Percentiles rank a stretch among this genome's conserved stretches.
These are phyloP conservation scores for Aspergillus bridgeri DNA, from an alignment of 495 filamentous ascomycete genomes.

Conservation along the genomic window DNA sequence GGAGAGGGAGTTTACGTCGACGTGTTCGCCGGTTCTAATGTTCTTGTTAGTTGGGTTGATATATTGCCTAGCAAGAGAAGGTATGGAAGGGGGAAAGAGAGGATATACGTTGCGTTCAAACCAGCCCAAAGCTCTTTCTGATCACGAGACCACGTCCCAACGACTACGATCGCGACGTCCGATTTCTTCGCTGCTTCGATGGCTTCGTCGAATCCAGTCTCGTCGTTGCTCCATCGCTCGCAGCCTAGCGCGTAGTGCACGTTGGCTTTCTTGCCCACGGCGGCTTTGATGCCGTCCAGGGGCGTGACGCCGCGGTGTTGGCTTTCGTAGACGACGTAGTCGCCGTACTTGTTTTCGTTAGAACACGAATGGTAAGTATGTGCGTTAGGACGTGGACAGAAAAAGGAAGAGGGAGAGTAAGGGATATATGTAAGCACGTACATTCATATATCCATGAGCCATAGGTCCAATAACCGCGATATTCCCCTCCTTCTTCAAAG, in stretches of 20 bases:
- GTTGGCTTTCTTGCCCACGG: conserved; percentile 48
- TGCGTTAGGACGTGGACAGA: background rate
- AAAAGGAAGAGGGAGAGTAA: conserved; percentile 4
- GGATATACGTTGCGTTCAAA: conserved; percentile 56
- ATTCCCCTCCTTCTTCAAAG: conserved; percentile 55
- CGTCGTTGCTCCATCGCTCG: conserved; percentile 67
- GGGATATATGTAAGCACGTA: conserved; percentile 26
- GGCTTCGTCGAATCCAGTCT: conserved; percentile 60
- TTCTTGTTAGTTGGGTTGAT: background rate
- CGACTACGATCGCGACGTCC: conserved; percentile 67
- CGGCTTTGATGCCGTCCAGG: conserved; percentile 60
- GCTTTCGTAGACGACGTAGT: conserved; percentile 61
- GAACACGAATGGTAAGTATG: background rate
- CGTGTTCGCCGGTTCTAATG: conserved; percentile 63
- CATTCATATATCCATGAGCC: conserved; percentile 68
- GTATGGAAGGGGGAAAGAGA: background rate
- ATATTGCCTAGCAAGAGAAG: background rate
- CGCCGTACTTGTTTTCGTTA: conserved; percentile 49
- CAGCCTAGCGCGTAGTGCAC: conserved; percentile 66
- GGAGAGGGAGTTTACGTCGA: conserved; percentile 57
- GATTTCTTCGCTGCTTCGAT: conserved; percentile 59
- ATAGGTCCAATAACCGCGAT: conserved; percentile 74
- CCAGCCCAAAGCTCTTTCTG: conserved; percentile 64
- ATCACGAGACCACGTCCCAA: conserved; percentile 72
- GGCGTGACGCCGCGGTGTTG: conserved; percentile 63